Percentiles rank a stretch among this genome's conserved stretches.
phyloP scores from a whole-genome alignment of 352 stramenopile species.

The Elongisporangium anandrum region DNA sequence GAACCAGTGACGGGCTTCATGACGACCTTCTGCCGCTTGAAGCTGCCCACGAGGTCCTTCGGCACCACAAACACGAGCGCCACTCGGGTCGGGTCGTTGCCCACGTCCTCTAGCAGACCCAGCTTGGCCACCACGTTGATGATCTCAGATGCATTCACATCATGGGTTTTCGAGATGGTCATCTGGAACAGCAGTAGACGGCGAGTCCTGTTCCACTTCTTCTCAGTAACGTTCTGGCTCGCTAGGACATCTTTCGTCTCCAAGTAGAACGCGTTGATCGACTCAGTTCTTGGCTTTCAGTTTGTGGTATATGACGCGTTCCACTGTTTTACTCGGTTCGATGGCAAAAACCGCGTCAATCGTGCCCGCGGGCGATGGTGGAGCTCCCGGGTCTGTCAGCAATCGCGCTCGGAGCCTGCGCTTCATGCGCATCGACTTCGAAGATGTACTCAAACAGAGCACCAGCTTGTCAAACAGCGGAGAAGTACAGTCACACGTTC shows the following conservation, averaged over 20 bases:
- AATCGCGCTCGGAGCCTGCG: not conserved
- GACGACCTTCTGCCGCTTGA: not conserved
- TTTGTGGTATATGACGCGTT: not conserved
- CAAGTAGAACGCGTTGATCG: not conserved
- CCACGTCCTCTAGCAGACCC: conserved; percentile 3
- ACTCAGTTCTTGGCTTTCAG: not conserved
- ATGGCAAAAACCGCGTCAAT: not conserved
- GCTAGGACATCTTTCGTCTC: not conserved
- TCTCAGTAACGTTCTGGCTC: too few species aligned
- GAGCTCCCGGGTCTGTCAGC: not conserved
- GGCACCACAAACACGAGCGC: conserved; percentile 6
- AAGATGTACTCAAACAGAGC: not conserved
- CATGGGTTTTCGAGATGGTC: not conserved
- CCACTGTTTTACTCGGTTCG: not conserved
- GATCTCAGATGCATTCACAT: conserved; percentile 5
- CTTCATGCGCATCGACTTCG: not conserved
- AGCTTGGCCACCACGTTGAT: conserved; percentile 3
- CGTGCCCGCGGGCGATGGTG: too few species aligned
- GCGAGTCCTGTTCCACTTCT: too few species aligned
- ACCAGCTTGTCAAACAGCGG: not conserved
- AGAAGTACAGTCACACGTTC: too few species aligned
- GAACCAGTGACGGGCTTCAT: not conserved
- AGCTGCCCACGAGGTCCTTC: not conserved
- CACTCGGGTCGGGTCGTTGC: conserved; percentile 2
- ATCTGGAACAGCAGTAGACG: not conserved